Conservation (phyloP, 768 basidiomycete genomes). For the Serpula lacrymans region DNA sequence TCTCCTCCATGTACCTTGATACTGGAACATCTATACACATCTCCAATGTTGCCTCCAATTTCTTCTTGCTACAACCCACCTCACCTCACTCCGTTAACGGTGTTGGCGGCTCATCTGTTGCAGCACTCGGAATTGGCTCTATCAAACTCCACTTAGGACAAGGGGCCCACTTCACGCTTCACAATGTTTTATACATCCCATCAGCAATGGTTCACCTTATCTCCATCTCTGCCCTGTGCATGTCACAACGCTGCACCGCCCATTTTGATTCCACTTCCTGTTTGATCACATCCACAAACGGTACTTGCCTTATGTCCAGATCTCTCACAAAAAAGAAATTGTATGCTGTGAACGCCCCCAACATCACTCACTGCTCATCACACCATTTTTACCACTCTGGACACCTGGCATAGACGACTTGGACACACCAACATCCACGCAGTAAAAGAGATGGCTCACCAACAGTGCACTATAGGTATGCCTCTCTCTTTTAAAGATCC, state of each 20-base stretch:
- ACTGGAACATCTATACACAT: constrained; percentile 12
- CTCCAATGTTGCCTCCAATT: constrained; percentile 12
- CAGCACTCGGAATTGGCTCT: constrained; percentile 13
- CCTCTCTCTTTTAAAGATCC: background rate
- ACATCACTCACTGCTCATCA: constrained; percentile 10
- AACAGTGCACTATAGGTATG: constrained; percentile 10
- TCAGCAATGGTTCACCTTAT: constrained; percentile 19
- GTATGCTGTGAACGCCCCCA: background rate
- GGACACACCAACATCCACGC: constrained; percentile 25
- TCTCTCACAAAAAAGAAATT: background rate
- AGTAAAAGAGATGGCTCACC: constrained; percentile 16
- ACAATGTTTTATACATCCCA: constrained; percentile 19
- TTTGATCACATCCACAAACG: constrained; percentile 2
- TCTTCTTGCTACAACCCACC: constrained; percentile 10
- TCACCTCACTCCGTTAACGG: constrained; percentile 8
- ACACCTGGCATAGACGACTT: constrained; percentile 27
- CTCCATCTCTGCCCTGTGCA: constrained; percentile 18
- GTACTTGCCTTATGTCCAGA: background rate
- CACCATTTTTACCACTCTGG: constrained; percentile 13
- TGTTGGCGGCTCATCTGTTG: constrained; percentile 13
- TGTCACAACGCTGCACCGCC: constrained; percentile 1
- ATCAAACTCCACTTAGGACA: constrained; percentile 5
- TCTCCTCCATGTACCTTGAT: constrained; percentile 6
- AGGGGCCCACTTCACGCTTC: constrained; percentile 9
- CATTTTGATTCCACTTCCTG: constrained; percentile 16